Evolutionary conservation across 176 grass and related monocot genomes (phyloP).

Genomic region (Aegilops longissima): DNA sequence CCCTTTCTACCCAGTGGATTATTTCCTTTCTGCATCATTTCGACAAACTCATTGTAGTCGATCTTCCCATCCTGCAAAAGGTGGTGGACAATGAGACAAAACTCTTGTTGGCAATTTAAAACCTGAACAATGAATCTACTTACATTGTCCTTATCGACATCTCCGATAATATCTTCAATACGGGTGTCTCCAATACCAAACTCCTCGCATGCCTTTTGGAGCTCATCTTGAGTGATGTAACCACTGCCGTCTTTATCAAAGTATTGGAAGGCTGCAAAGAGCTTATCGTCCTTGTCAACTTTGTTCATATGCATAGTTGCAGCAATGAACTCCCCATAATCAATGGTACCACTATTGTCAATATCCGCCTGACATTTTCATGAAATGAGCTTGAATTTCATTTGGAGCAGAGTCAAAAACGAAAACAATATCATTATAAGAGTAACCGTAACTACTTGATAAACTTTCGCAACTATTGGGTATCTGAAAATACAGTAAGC

Average conservation of each 20-base stretch:
- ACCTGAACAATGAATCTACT: conserved; percentile 1
- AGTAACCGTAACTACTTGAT: background rate
- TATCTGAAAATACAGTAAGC: background rate
- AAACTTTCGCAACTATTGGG: background rate
- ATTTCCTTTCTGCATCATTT: conserved; percentile 84
- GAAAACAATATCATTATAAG: conserved; percentile 15
- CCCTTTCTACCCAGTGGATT: conserved; percentile 51
- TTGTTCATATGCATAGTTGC: conserved; percentile 86
- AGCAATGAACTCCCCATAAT: conserved; percentile 79
- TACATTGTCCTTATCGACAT: conserved; percentile 80
- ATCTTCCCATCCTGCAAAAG: conserved; percentile 60
- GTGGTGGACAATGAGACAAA: conserved; percentile 11
- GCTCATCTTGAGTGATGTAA: conserved; percentile 82
- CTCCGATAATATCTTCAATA: conserved; percentile 72
- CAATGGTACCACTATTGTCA: conserved; percentile 77
- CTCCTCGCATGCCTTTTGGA: conserved; percentile 77
- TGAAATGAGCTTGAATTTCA: background rate
- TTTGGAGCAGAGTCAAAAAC: conserved; percentile 17
- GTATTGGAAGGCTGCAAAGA: conserved; percentile 69
- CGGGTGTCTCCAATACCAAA: conserved; percentile 70
- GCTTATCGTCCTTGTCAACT: conserved; percentile 75
- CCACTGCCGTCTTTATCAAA: conserved; percentile 78
- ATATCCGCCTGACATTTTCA: conserved; percentile 64
- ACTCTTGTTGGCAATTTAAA: background rate
- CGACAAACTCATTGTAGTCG: conserved; percentile 78